A percentile compares a stretch with the other conserved stretches of the same genome.
Evolutionary conservation across 2,329 filamentous ascomycete species (phyloP).

Genomic region (Acrodontium crateriforme): DNA sequence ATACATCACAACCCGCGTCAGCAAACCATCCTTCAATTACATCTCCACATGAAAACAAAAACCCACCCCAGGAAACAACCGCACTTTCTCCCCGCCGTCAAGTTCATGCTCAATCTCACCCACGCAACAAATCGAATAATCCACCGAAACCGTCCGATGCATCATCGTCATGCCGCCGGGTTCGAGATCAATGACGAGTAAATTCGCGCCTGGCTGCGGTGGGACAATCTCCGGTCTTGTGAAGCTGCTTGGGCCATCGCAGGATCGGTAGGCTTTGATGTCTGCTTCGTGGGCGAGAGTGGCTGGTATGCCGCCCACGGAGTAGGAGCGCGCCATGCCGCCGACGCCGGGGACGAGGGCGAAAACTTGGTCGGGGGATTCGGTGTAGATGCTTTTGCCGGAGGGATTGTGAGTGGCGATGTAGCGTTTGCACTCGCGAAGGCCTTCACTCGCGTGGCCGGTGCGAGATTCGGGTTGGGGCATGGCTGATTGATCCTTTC

Average conservation of each 20-base stretch:
- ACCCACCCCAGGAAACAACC: conserved; percentile 10
- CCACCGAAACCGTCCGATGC: conserved; percentile 12
- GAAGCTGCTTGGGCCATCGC: conserved; percentile 7
- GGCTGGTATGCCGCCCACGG: conserved; percentile 9
- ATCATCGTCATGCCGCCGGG: conserved; percentile 9
- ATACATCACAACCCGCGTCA: conserved; percentile 2
- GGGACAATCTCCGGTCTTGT: conserved; percentile 6
- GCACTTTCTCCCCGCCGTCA: conserved; percentile 11
- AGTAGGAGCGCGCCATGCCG: conserved; percentile 8
- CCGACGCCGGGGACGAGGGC: conserved; percentile 3
- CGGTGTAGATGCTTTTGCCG: conserved; percentile 10
- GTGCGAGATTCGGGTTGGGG: no score
- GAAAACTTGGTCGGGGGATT: conserved; percentile 9
- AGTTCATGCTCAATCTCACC: conserved; percentile 13
- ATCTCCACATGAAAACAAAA: neutral
- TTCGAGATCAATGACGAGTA: conserved; percentile 10
- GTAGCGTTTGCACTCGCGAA: conserved; percentile 11
- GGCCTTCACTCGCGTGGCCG: no score
- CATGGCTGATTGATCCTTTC: no score
- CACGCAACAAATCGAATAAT: conserved; percentile 9
- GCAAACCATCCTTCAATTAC: conserved; percentile 1
- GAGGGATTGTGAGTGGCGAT: conserved; percentile 11
- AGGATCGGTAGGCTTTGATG: conserved; percentile 9
- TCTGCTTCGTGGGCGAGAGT: conserved; percentile 8
- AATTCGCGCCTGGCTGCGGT: conserved; percentile 8